These are phyloP conservation scores for Marvania coccoides DNA, from an alignment of 139 green algal genomes.

Conservation along the genomic window DNA sequence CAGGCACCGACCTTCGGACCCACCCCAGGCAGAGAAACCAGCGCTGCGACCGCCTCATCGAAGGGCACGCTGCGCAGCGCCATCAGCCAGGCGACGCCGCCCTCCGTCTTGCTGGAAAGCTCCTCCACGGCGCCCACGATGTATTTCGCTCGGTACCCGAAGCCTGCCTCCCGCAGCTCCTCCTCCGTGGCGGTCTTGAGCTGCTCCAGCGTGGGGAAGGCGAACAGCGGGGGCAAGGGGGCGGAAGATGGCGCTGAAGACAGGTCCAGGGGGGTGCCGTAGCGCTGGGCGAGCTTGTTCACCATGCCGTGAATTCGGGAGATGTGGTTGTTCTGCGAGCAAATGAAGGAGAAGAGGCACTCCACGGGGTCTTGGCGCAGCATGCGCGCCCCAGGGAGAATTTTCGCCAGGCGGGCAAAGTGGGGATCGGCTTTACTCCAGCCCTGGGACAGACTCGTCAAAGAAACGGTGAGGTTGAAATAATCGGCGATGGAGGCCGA, in stretches of 20 bases:
- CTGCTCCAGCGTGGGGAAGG: constrained; percentile 84
- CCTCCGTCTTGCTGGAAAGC: constrained; percentile 53
- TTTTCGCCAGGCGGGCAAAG: constrained; percentile 45
- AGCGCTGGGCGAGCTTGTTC: constrained; percentile 64
- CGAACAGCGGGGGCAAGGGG: constrained; percentile 26
- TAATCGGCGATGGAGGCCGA: constrained; percentile 59
- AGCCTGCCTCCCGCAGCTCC: constrained; percentile 66
- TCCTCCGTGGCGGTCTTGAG: constrained; percentile 70
- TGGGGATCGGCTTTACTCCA: constrained; percentile 49
- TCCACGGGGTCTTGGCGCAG: constrained; percentile 87
- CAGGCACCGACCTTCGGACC: constrained; percentile 92
- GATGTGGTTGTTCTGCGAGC: constrained; percentile 96
- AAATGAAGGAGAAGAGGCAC: constrained; percentile 94
- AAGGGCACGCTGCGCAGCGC: constrained; percentile 47
- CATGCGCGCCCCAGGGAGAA: constrained; percentile 64
- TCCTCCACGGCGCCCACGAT: constrained; percentile 53
- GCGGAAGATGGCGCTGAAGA: background rate
- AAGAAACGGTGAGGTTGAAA: constrained; percentile 60
- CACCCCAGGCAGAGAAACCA: constrained; percentile 77
- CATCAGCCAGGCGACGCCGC: constrained; percentile 66
- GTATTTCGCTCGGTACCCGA: constrained; percentile 85
- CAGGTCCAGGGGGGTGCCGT: constrained; percentile 55
- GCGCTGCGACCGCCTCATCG: constrained; percentile 53
- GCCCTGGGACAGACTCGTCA: constrained; percentile 34
- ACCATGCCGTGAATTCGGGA: constrained; percentile 84